These are phyloP conservation scores for Trichoderma oligosporum DNA, from an alignment of 2,329 filamentous ascomycete species.

Conservation along the genomic window DNA sequence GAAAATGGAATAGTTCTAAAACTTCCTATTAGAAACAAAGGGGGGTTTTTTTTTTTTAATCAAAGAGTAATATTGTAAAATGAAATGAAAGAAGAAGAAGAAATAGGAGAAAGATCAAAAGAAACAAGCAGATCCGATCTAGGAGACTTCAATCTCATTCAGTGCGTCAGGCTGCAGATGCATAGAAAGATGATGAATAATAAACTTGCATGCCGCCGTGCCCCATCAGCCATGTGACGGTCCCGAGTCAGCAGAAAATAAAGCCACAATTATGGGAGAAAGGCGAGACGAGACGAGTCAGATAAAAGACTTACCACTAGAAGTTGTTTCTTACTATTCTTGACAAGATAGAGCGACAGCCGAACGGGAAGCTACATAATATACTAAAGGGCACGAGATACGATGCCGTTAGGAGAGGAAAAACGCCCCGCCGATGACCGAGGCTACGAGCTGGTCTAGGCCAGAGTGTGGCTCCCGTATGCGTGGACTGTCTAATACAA, in stretches of 20 bases:
- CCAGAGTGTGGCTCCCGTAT: too few species aligned
- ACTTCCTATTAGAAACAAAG: background rate
- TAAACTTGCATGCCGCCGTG: background rate
- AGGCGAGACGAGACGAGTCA: background rate
- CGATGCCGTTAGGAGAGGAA: conserved; percentile 3
- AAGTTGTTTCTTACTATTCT: background rate
- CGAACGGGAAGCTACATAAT: background rate
- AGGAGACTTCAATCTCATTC: background rate
- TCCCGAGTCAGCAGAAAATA: conserved; percentile 4
- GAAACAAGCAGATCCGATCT: background rate
- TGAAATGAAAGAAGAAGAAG: background rate
- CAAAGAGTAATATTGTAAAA: background rate
- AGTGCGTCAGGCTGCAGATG: background rate
- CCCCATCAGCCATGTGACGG: background rate
- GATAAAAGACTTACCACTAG: background rate
- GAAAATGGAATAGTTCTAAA: background rate
- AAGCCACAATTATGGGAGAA: background rate
- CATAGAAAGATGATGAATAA: conserved; percentile 7
- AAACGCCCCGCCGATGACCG: conserved; percentile 15
- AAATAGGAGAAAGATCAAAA: background rate
- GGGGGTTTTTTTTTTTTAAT: too few species aligned
- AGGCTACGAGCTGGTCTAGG: conserved; percentile 14
- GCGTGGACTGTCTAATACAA: background rate
- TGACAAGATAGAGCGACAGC: background rate
- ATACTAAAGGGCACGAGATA: conserved; percentile 7